Evolutionary conservation across 331 rosid genomes (phyloP), one percentile per base, ranked within the genome.

Genomic region (Prunus yedoensis): DNA sequence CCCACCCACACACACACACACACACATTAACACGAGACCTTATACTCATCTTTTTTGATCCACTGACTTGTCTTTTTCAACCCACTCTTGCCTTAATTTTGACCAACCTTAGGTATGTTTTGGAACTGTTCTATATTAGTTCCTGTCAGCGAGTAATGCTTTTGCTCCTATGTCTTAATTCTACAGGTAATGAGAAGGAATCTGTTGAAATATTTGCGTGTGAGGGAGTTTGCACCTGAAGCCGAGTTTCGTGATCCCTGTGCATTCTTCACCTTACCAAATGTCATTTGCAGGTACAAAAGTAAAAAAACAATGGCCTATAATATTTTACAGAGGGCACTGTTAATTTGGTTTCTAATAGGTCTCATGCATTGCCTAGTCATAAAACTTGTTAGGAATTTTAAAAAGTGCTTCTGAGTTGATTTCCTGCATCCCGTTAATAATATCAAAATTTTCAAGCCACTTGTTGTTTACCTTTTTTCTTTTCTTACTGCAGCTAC

Each of bases 221-320:
- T 92, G 18, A 92, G 83, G 79, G 99, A 94, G 90, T 94, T 92
- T 78, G 99, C 99, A 71, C 97, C 99, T 27, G 99, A 90, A 88
- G 97, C 97, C 32, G 87, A 85, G 81, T 92, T 92, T 84, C 79
- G 71, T 3, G 85, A 84, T 85, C 87, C 75, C 52, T 79, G 85
- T 66, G 85, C 87, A 21, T 89, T 96, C 73, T 86, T 94, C 84
- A 69, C 85, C 87, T 81, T 94, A 80, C 87, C 96, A 82, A 89
- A 92, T 77, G 93, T 91, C 82, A 88, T 93, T 72, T 91, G 98
- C 98, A 93, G 98, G 98, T 93, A 88, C 11, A 32, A 15, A 45
- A 23, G 43, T 68, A 3, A 30, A 60, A 59, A 23, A 57, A 2
- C 50, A 23, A 57, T 51, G 71, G 32, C 51, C 54, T 61, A 17